Conservation (phyloP, 768 basidiomycete species). For the Mycena olivaceomarginata region DNA sequence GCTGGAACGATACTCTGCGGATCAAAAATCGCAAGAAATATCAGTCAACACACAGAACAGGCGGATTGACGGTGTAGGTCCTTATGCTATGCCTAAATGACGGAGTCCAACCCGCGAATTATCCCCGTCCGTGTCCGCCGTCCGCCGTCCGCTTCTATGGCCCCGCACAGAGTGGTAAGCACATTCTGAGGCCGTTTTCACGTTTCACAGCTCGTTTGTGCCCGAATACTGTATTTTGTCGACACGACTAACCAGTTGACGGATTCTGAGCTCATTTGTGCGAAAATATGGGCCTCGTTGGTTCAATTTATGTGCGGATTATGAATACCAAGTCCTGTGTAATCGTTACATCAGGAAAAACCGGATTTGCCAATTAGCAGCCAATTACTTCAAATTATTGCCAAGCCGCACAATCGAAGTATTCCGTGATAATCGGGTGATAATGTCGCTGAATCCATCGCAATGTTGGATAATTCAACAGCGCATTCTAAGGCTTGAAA, state of each 20-base stretch:
- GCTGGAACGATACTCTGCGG: neutral
- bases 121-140: neutral
- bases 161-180: neutral
- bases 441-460: no score
- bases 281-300: neutral
- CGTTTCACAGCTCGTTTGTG: conserved; percentile 9
- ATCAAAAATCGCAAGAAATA: neutral
- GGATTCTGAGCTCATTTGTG: conserved; percentile 1
- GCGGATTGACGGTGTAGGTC: neutral
- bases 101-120: conserved; percentile 3
- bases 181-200: neutral
- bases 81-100: neutral
- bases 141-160: conserved; percentile 4
- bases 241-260: conserved; percentile 7
- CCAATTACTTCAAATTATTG: no score
- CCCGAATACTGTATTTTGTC: conserved; percentile 7
- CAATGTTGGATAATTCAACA: no score
- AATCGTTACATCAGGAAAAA: neutral
- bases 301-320: conserved; percentile 7
- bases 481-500: no score
- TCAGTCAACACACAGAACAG: no score
- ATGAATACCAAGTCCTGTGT: neutral
- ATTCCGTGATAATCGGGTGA: no score
- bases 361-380: no score
- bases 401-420: no score